phyloP scores from a whole-genome alignment of 805 yeast genomes.

The Candida easanensis region DNA sequence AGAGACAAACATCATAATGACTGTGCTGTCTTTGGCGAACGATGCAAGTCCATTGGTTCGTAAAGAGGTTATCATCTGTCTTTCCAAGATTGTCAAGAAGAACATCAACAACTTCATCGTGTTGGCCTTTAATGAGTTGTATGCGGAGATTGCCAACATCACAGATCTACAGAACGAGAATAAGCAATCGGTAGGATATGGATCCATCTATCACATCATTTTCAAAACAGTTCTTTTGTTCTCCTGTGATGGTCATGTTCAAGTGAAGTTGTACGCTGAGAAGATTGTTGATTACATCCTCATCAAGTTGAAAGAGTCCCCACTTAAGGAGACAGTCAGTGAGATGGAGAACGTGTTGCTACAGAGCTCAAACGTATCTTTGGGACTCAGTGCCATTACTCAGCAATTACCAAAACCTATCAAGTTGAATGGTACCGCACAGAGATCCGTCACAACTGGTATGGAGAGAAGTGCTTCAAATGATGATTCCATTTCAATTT shows the following conservation, averaged over 20 bases:
- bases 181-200: conserved; percentile 75
- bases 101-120: conserved; percentile 76
- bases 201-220: conserved; percentile 77
- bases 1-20: conserved; percentile 67
- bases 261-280: conserved; percentile 71
- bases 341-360: conserved; percentile 65
- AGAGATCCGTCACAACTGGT: conserved; percentile 22
- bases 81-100: conserved; percentile 68
- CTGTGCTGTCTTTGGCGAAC: conserved; percentile 62
- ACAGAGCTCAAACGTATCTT: conserved; percentile 38
- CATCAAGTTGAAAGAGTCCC: conserved; percentile 49
- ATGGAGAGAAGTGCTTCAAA: conserved; percentile 3
- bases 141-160: conserved; percentile 38
- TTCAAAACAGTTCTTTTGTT: conserved; percentile 84
- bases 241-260: conserved; percentile 85
- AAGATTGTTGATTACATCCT: conserved; percentile 73
- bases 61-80: conserved; percentile 75
- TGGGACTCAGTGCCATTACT: conserved; percentile 9
- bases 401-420: conserved; percentile 35
- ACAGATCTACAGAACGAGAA: conserved; percentile 34
- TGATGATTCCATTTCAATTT: conserved; percentile 1
- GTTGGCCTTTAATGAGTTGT: conserved; percentile 76
- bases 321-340: conserved; percentile 59
- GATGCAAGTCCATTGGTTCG: conserved; percentile 92
- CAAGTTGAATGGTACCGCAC: conserved; percentile 32